Evolutionary conservation across 176 grass and related monocot genomes (phyloP), one percentile per base, ranked within the genome.

Genomic region (Musa acuminata): DNA sequence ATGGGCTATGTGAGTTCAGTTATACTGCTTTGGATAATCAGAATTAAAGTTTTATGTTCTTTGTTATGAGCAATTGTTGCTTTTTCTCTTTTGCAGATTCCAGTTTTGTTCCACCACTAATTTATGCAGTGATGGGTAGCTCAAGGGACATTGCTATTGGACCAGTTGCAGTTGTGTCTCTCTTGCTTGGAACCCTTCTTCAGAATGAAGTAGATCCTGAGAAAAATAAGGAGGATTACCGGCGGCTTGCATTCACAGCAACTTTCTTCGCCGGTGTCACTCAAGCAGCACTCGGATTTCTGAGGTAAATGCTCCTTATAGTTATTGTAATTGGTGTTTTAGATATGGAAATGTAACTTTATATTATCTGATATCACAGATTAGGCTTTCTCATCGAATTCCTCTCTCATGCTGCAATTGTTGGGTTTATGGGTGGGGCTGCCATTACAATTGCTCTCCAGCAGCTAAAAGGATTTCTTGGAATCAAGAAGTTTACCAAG

Each of bases 241-340:
- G 75, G 17, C 75, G 78, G 49, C 95, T 99, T 52, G 95, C 86
- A 68, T 99, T 99, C 68, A 99, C 95, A 1, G 90, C 95, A 12
- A 94, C 95, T 43, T 99, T 99, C 82, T 99, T 99, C 68, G 95
- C 95, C 84, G 95, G 95, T 62, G 82, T 99, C 58, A 99, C 90
- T 89, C 90, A 99, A 87, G 95, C 95, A 67, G 79, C 86, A 53
- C 83, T 99, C 11, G 95, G 95, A 69, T 85, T 99, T 80, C 79
- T 99, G 24, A 94, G 95, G 95, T 99, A 85, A 35, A n/a, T 53
- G 11, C 12, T 49, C 5, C 26, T 60, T 73, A 13, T 55, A 53
- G 13, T 24, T 24, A 55, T 51, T 4, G 13, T 73, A 14, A 19
- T 11, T 54, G 12, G n/a, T 20, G 54, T 29, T 21, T 55, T 20